These are phyloP conservation scores for Colletotrichum tropicicola DNA, from an alignment of 2,329 filamentous ascomycete species.

Conservation along the genomic window DNA sequence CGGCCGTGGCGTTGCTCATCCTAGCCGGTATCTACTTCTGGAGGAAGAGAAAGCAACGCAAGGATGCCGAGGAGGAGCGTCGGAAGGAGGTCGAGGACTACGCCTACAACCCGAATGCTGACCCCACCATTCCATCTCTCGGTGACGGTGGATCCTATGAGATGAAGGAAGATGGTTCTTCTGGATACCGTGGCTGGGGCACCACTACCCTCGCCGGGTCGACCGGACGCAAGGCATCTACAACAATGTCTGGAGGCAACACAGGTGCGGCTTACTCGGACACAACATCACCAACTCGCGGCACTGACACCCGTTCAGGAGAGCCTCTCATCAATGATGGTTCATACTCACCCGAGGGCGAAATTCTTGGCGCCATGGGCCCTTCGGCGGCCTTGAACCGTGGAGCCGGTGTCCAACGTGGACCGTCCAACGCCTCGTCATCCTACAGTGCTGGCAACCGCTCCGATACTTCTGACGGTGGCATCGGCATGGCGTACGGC, in stretches of 20 bases:
- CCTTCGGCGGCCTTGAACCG: slow-evolving; percentile 74
- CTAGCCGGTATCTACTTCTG: slow-evolving; percentile 83
- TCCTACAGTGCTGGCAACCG: slow-evolving; percentile 86
- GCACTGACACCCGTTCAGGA: slow-evolving; percentile 75
- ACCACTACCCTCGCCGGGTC: slow-evolving; percentile 75
- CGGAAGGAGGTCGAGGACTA: slow-evolving; percentile 98
- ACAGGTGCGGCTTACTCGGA: slow-evolving; percentile 77
- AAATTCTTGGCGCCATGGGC: slow-evolving; percentile 85
- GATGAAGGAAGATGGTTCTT: slow-evolving; percentile 79
- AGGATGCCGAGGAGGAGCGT: slow-evolving; percentile 85
- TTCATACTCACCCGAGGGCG: slow-evolving; percentile 72
- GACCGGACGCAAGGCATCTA: slow-evolving; percentile 85
- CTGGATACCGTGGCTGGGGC: slow-evolving; percentile 95
- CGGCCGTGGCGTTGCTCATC: slow-evolving; percentile 83
- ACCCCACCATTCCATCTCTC: slow-evolving; percentile 75
- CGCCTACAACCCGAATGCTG: slow-evolving; percentile 96
- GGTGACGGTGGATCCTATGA: slow-evolving; percentile 68
- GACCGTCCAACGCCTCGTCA: slow-evolving; percentile 94
- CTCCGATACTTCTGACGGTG: slow-evolving; percentile 73
- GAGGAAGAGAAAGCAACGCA: slow-evolving; percentile 87
- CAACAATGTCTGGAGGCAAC: slow-evolving; percentile 82
- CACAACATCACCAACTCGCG: slow-evolving; percentile 72
- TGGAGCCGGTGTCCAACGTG: slow-evolving; percentile 79
- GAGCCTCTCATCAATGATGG: slow-evolving; percentile 69
- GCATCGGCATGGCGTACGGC: slow-evolving; percentile 55